A percentile compares a stretch with the other conserved stretches of the same genome.
These are phyloP conservation scores for Iberis amara DNA, from an alignment of 441 rosid genomes.

Conservation along the genomic window DNA sequence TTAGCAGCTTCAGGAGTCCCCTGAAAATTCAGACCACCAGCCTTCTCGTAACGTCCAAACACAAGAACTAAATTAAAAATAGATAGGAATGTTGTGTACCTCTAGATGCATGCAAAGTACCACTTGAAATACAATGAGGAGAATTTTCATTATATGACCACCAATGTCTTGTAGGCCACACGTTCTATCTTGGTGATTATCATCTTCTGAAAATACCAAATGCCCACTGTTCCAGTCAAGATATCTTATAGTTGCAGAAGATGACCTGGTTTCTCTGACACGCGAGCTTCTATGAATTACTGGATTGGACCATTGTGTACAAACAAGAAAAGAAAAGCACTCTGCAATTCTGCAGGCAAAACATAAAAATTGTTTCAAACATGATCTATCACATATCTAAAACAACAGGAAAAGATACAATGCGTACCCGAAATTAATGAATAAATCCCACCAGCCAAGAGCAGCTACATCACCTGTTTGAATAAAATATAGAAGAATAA, in stretches of 20 bases:
- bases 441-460: constrained; percentile 99
- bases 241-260: constrained; percentile 60
- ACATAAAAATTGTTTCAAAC: constrained; percentile 5
- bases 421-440: constrained; percentile 78
- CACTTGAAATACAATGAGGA: constrained; percentile 70
- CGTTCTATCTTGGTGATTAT: constrained; percentile 45
- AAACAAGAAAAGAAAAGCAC: constrained; percentile 93
- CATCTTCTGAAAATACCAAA: constrained; percentile 50
- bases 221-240: constrained; percentile 78
- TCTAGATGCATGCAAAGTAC: constrained; percentile 90
- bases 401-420: constrained; percentile 27
- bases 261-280: constrained; percentile 51
- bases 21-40: constrained; percentile 45
- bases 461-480: constrained; percentile 66
- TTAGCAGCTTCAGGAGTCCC: constrained; percentile 82
- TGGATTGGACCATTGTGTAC: constrained; percentile 95
- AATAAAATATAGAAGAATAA: constrained; percentile 9
- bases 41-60: constrained; percentile 23
- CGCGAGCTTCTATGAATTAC: constrained; percentile 62
- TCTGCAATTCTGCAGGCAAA: constrained; percentile 46
- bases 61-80: neutral
- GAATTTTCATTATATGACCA: constrained; percentile 90
- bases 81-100: constrained; percentile 39
- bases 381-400: constrained; percentile 1
- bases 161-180: constrained; percentile 87